Evolutionary conservation across 495 filamentous ascomycete species (phyloP), one percentile per base, ranked within the genome.

Genomic region (Pseudomonodictys pantanalensis): DNA sequence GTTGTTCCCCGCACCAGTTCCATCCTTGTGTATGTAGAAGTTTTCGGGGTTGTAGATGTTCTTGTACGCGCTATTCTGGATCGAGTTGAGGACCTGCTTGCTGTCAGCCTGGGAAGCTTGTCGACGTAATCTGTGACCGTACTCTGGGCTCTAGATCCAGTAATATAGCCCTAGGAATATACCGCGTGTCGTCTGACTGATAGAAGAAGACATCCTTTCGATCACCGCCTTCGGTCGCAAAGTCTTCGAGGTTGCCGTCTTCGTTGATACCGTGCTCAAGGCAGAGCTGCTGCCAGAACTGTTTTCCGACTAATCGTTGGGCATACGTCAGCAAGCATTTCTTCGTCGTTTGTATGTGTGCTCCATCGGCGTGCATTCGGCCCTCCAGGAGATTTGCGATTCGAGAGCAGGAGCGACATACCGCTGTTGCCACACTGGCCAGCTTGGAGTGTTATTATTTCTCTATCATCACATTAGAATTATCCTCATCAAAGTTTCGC

Each of bases 31-130:
- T 29, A 97, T 81, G 68, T 91, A 97, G 73, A 97, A 97, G 77
- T 98, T 98, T 71, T 98, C 93, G 7, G 93, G 93, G 72, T 98
- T 98, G 81, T 97, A 98, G 54, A 98, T 98, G 71, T 97, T 96
- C 67, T 86, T 87, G 77, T 98, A 97, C 1, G 90, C 84, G 10
- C 93, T 91, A 33, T 86, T 85, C 77, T 96, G 93, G 65, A 98
- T 97, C 41, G 81, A 75, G 69, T 97, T 86, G 66, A 98, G 90
- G 42, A 98, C 89, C 47, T 35, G n/a, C n/a, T n/a, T n/a, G n/a
- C n/a, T n/a, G n/a, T n/a, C n/a, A n/a, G n/a, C n/a, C n/a, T n/a
- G n/a, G n/a, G n/a, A n/a, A n/a, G n/a, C n/a, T n/a, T n/a, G n/a
- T n/a, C n/a, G n/a, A n/a, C n/a, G n/a, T n/a, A n/a, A n/a, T n/a